Evolutionary conservation across 2,329 filamentous ascomycete genomes (phyloP).

Genomic region (Fusarium chaquense): DNA sequence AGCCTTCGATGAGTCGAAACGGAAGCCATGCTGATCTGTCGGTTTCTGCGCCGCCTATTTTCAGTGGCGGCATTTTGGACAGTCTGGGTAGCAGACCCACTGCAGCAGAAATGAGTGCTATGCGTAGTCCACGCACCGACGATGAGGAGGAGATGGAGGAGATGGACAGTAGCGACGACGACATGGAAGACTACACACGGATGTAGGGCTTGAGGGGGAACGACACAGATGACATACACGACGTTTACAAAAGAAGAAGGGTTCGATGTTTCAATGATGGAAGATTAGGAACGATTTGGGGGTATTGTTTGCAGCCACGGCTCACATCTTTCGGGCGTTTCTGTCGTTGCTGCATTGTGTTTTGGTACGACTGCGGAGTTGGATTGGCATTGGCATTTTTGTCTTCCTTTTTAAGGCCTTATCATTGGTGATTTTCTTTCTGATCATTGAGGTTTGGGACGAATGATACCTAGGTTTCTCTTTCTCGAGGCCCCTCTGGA

Average conservation of each 20-base stretch:
- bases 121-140: conserved; percentile 64
- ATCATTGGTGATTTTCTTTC: conserved; percentile 32
- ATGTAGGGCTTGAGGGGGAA: conserved; percentile 19
- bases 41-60: conserved; percentile 49
- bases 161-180: conserved; percentile 67
- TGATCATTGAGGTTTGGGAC: conserved; percentile 37
- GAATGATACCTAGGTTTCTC: conserved; percentile 45
- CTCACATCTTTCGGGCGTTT: conserved; percentile 49
- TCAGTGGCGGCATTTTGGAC: conserved; percentile 53
- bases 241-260: not conserved
- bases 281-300: not conserved
- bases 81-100: conserved; percentile 60
- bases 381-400: conserved; percentile 41
- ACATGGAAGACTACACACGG: conserved; percentile 62
- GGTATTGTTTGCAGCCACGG: conserved; percentile 29
- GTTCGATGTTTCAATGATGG: not conserved
- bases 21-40: conserved; percentile 64
- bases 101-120: conserved; percentile 60
- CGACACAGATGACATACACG: not conserved
- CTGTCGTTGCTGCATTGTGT: conserved; percentile 45
- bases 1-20: conserved; percentile 72
- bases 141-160: conserved; percentile 55
- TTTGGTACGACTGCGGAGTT: conserved; percentile 48
- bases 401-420: conserved; percentile 36
- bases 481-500: conserved; percentile 45